Percentiles rank a stretch among this genome's conserved stretches.
Conservation (phyloP, 2,329 filamentous ascomycete species). For the Trematosphaeria pertusa region DNA sequence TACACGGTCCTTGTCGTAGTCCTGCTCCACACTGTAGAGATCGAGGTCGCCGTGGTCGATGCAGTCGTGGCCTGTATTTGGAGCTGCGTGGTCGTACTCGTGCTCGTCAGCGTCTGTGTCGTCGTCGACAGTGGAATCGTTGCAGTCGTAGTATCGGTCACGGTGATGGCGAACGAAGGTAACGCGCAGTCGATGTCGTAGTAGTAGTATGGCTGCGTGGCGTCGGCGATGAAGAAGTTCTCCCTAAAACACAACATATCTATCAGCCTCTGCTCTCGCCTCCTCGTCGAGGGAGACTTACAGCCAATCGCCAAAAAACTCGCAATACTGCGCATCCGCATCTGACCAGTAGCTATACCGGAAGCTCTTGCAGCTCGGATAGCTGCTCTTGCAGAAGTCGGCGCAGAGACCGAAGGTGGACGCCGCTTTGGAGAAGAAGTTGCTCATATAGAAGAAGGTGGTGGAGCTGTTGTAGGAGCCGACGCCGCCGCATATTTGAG, state of each 20-base stretch:
- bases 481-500: conserved; percentile 17
- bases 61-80: not conserved
- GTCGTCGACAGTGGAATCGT: conserved; percentile 4
- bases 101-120: not conserved
- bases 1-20: no score
- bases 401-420: conserved; percentile 26
- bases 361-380: conserved; percentile 21
- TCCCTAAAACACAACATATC: conserved; percentile 11
- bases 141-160: conserved; percentile 1
- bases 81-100: not conserved
- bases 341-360: conserved; percentile 27
- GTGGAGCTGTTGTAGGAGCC: conserved; percentile 18
- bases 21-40: not conserved
- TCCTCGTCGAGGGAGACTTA: no score
- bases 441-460: conserved; percentile 28
- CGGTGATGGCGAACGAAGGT: conserved; percentile 13
- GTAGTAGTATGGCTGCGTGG: conserved; percentile 22
- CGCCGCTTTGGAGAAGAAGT: conserved; percentile 30
- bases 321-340: conserved; percentile 28
- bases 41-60: not conserved
- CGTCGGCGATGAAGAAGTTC: conserved; percentile 18
- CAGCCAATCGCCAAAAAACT: conserved; percentile 27
- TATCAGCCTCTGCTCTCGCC: no score
- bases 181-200: conserved; percentile 27
- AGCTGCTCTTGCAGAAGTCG: conserved; percentile 25